phyloP scores from a whole-genome alignment of 768 basidiomycete species.

The Rhodotorula diobovata region DNA sequence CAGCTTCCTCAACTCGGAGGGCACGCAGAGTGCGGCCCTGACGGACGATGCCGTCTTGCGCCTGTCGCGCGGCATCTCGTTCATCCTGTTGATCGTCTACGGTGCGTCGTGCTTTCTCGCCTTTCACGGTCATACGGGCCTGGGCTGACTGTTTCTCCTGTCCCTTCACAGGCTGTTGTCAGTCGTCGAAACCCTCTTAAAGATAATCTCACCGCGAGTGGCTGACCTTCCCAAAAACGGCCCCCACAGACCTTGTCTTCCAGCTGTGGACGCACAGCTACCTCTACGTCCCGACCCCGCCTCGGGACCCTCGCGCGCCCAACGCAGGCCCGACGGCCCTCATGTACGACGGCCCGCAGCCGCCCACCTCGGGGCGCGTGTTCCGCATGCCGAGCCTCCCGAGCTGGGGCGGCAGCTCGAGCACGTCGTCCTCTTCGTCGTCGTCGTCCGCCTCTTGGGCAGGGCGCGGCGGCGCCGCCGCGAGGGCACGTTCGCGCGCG shows the following conservation, averaged over 20 bases:
- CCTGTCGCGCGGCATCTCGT: slow-evolving; percentile 49
- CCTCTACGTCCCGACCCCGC: slow-evolving; percentile 55
- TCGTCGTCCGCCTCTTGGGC: neutral
- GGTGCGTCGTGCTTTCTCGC: slow-evolving; percentile 58
- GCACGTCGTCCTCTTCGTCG: slow-evolving; percentile 7
- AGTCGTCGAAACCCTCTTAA: no score
- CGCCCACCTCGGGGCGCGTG: slow-evolving; percentile 25
- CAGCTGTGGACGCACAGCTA: slow-evolving; percentile 44
- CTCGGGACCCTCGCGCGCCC: neutral
- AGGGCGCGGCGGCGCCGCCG: no score
- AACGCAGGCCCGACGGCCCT: neutral
- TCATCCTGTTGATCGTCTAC: slow-evolving; percentile 75
- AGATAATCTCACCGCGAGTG: no score
- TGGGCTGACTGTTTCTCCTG: neutral
- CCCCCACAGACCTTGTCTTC: slow-evolving; percentile 13
- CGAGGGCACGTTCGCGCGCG: neutral
- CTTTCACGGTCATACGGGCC: slow-evolving; percentile 70
- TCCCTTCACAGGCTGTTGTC: neutral
- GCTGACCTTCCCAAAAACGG: no score
- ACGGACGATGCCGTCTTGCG: slow-evolving; percentile 32
- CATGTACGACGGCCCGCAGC: slow-evolving; percentile 30
- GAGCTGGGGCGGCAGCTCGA: slow-evolving; percentile 29
- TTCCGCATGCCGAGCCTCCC: slow-evolving; percentile 33
- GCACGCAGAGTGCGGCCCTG: neutral
- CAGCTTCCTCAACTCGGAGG: slow-evolving; percentile 2